Evolutionary conservation across 352 stramenopile species (phyloP), one percentile per base, ranked within the genome.

Genomic region (Bremia lactucae): DNA sequence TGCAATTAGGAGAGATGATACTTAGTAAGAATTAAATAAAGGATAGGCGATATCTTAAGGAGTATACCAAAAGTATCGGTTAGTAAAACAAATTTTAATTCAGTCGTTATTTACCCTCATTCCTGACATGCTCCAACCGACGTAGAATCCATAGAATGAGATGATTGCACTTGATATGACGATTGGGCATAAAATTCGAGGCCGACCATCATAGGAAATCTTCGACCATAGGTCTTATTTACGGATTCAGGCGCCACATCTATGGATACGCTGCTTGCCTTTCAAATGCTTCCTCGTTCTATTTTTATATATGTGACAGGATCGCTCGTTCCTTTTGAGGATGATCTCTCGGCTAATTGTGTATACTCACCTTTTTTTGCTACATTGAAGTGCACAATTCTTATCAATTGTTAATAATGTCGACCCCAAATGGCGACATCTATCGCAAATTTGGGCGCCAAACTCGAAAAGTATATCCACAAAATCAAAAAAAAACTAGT

Each of bases 91-190:
- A n/a, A n/a, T n/a, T n/a, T n/a, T n/a, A n/a, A n/a, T n/a, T n/a
- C n/a, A n/a, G n/a, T n/a, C n/a, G n/a, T n/a, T n/a, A n/a, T n/a
- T n/a, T n/a, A n/a, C n/a, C n/a, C n/a, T n/a, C n/a, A n/a, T n/a
- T n/a, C n/a, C n/a, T n/a, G n/a, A n/a, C n/a, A n/a, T n/a, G n/a
- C 64, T 61, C 78, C 78, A 93, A 16, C 81, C 81, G 8, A 76
- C 31, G 58, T 80, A 87, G 45, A 93, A 91, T 4, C 66, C 59
- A 22, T 66, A 70, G 59, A 90, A 84, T 16, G 78, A 91, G 16
- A 93, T 74, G 31, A 91, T 68, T n/a, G 81, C 81, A 37, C 72
- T 86, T 37, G 86, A 26, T 23, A 91, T 54, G 25, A 87, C 70
- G 20, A 84, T 48, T 9, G 74, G 74, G 16, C 59, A 69, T 38